A percentile compares a stretch with the other conserved stretches of the same genome.
Conservation (phyloP, 192 early-diverging fungal genomes). For the Podila horticola region DNA sequence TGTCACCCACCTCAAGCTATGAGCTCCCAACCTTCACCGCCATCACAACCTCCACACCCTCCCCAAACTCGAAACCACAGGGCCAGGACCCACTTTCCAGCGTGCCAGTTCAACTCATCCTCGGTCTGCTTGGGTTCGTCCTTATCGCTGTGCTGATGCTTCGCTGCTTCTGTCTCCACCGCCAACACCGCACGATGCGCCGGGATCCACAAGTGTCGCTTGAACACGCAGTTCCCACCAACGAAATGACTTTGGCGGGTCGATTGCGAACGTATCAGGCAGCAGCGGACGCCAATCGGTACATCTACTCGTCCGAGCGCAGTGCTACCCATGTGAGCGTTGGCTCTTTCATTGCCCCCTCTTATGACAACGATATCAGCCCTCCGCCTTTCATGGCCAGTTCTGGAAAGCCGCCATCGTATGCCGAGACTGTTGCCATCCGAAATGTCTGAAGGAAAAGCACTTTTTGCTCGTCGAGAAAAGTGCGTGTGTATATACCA, state of each 20-base stretch:
- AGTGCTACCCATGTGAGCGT: slow-evolving; percentile 1
- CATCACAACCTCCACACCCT: background rate
- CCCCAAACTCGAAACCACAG: background rate
- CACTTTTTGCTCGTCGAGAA: too few species aligned
- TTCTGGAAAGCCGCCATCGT: slow-evolving; percentile 20
- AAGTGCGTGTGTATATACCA: too few species aligned
- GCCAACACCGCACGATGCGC: slow-evolving; percentile 4
- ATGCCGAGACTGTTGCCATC: slow-evolving; percentile 11
- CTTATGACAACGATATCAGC: slow-evolving; percentile 35
- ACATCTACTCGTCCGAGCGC: slow-evolving; percentile 14
- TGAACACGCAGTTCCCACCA: slow-evolving; percentile 11
- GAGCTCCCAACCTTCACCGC: background rate
- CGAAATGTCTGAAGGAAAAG: too few species aligned
- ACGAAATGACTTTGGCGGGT: slow-evolving; percentile 24
- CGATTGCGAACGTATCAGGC: slow-evolving; percentile 24
- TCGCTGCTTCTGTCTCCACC: slow-evolving; percentile 19
- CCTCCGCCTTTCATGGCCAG: slow-evolving; percentile 29
- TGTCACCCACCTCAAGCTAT: background rate
- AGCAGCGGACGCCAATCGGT: background rate
- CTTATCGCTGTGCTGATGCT: slow-evolving; percentile 8
- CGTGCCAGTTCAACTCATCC: slow-evolving; percentile 21
- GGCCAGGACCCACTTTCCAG: slow-evolving; percentile 22
- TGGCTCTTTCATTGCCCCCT: slow-evolving; percentile 20
- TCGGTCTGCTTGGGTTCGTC: slow-evolving; percentile 6
- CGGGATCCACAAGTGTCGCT: background rate